phyloP scores from a whole-genome alignment of 176 grass and related monocot genomes.

The Oryza meyeriana region DNA sequence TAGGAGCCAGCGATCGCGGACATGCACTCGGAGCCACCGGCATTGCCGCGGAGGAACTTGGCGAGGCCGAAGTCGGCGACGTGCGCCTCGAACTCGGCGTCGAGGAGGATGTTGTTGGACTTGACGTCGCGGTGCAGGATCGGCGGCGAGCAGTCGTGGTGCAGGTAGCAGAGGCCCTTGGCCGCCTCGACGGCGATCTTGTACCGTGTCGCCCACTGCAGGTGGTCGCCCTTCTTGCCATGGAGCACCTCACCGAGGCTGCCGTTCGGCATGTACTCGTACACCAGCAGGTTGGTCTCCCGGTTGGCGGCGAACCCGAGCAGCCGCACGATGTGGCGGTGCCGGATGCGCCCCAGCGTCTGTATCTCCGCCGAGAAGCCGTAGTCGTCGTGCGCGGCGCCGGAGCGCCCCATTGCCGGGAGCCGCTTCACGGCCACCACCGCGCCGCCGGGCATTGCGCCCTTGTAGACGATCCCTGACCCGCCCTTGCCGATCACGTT shows the following conservation, averaged over 20 bases:
- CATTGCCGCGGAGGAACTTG: constrained; percentile 72
- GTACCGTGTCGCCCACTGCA: constrained; percentile 84
- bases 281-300: constrained; percentile 80
- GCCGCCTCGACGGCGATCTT: constrained; percentile 90
- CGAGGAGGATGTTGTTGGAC: constrained; percentile 97
- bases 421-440: constrained; percentile 85
- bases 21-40: constrained; percentile 88
- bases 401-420: constrained; percentile 51
- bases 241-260: constrained; percentile 92
- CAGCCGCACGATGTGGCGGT: constrained; percentile 90
- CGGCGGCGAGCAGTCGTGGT: constrained; percentile 87
- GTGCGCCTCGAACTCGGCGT: constrained; percentile 70
- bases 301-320: constrained; percentile 79
- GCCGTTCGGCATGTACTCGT: constrained; percentile 95
- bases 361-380: constrained; percentile 95
- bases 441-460: constrained; percentile 55
- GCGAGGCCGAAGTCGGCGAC: constrained; percentile 93
- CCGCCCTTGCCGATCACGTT: constrained; percentile 95
- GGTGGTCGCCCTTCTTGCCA: constrained; percentile 80
- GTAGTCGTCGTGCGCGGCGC: constrained; percentile 68
- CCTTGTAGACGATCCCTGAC: constrained; percentile 86
- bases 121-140: constrained; percentile 96
- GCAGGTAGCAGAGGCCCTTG: constrained; percentile 94
- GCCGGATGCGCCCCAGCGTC: constrained; percentile 79
- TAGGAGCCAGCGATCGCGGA: constrained; percentile 93